Conservation (phyloP, 176 grass and related monocot species). For the Carex littledalei region DNA sequence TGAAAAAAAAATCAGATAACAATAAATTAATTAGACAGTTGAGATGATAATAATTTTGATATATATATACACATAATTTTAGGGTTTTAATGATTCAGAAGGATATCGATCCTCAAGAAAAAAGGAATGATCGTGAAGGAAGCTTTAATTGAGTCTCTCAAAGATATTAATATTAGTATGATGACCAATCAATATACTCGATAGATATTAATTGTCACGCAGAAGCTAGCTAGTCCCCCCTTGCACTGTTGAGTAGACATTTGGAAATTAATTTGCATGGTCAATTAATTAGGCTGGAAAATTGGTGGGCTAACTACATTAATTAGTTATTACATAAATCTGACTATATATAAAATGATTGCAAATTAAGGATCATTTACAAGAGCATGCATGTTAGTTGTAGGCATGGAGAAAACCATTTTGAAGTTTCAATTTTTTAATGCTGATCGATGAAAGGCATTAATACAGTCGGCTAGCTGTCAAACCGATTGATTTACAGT, state of each 20-base stretch:
- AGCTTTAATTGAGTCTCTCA: not conserved
- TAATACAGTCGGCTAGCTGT: no score
- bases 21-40: not conserved
- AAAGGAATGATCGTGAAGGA: not conserved
- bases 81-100: not conserved
- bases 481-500: no score
- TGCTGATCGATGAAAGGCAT: not conserved
- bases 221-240: no score
- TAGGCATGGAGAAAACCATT: not conserved
- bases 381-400: not conserved
- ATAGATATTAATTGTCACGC: not conserved
- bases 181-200: not conserved
- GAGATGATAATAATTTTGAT: not conserved
- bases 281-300: not conserved
- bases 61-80: not conserved
- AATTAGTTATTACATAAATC: not conserved
- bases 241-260: no score
- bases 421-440: not conserved
- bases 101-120: no score
- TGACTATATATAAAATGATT: not conserved
- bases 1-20: not conserved
- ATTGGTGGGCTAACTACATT: not conserved
- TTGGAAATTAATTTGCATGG: not conserved
- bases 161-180: no score
- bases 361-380: not conserved